Percentiles rank a stretch among this genome's conserved stretches.
phyloP scores from a whole-genome alignment of 176 grass and related monocot species.

The Triticum turgidum region DNA sequence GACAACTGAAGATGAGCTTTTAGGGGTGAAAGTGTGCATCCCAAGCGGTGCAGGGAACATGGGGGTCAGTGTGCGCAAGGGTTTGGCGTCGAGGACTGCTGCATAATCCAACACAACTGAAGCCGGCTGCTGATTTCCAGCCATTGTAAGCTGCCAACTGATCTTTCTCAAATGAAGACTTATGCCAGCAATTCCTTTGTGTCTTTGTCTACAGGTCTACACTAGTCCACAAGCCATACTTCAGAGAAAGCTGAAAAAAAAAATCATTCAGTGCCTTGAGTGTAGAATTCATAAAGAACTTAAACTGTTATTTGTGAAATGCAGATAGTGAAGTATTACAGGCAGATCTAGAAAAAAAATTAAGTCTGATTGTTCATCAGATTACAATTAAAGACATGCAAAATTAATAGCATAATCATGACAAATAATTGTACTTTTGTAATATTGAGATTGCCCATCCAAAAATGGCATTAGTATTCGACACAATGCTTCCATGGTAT shows the following conservation, averaged over 20 bases:
- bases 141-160: conserved; percentile 37
- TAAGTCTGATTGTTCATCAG: background rate
- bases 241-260: background rate
- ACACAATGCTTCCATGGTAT: background rate
- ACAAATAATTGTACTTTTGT: background rate
- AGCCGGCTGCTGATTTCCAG: conserved; percentile 32
- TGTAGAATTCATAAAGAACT: conserved; percentile 23
- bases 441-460: background rate
- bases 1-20: conserved; percentile 60
- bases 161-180: background rate
- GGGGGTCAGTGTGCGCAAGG: conserved; percentile 72
- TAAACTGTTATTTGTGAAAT: conserved; percentile 1
- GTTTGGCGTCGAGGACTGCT: conserved; percentile 68
- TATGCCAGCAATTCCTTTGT: conserved; percentile 4
- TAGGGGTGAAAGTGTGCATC: conserved; percentile 57
- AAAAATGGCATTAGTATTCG: background rate
- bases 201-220: background rate
- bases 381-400: conserved; percentile 9
- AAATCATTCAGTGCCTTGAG: background rate
- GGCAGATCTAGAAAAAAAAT: background rate
- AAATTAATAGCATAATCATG: background rate
- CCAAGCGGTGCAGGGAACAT: conserved; percentile 85
- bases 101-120: conserved; percentile 31
- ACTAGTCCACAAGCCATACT: conserved; percentile 16
- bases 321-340: background rate